Conservation (phyloP, 2,329 filamentous ascomycete genomes). For the Ambrosiella xylebori region DNA sequence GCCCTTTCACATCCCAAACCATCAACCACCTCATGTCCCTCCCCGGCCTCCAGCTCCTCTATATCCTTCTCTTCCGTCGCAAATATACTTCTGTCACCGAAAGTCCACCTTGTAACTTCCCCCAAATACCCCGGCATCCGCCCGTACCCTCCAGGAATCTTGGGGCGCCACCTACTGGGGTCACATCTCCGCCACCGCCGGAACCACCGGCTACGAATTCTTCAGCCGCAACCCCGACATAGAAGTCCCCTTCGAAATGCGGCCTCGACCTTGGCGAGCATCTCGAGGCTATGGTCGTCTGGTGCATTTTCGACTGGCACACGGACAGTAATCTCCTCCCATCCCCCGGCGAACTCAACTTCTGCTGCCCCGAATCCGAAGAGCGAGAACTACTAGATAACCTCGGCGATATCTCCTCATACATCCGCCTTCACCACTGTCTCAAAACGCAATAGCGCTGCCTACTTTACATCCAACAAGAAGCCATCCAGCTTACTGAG, state of each 20-base stretch:
- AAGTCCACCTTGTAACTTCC: constrained; percentile 39
- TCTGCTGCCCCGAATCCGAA: constrained; percentile 23
- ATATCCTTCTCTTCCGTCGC: constrained; percentile 40
- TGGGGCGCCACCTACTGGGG: not conserved
- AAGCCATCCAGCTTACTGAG: constrained; percentile 19
- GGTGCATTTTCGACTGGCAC: constrained; percentile 40
- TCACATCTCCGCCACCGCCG: not conserved
- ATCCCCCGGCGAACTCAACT: constrained; percentile 32
- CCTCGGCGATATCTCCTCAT: constrained; percentile 15
- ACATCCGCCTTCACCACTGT: constrained; percentile 25
- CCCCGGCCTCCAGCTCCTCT: constrained; percentile 36
- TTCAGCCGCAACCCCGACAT: not conserved
- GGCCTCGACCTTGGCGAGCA: constrained; percentile 34
- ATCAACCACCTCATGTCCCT: constrained; percentile 44
- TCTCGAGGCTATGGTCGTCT: constrained; percentile 40
- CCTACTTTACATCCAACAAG: constrained; percentile 22
- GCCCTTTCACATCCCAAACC: constrained; percentile 31
- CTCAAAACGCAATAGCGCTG: constrained; percentile 27
- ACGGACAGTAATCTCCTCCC: constrained; percentile 35
- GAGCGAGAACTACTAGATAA: constrained; percentile 18
- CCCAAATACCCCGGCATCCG: not conserved
- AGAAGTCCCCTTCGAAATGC: constrained; percentile 20
- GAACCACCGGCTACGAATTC: not conserved
- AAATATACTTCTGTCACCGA: constrained; percentile 33
- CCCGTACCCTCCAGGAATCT: not conserved